Conservation (phyloP, 1,284 basidiomycete species). For the Papiliotrema flavescens region DNA sequence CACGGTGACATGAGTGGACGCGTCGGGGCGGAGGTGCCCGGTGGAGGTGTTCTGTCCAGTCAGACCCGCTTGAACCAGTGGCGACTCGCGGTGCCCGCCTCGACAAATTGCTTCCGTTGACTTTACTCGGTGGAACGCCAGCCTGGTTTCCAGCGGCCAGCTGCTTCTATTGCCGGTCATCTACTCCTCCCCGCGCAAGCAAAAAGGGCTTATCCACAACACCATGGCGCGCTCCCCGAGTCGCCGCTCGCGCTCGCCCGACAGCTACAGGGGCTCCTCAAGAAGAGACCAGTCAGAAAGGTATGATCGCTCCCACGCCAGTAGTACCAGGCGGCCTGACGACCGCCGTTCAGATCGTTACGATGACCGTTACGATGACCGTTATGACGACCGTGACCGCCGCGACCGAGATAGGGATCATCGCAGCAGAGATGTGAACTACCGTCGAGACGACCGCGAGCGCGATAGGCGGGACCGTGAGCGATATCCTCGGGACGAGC, state of each 20-base stretch:
- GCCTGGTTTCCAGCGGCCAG: too few relatives aligned
- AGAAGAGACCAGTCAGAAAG: conserved; percentile 1
- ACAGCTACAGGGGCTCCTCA: not conserved
- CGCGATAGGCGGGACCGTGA: conserved; percentile 12
- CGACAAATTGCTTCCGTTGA: too few relatives aligned
- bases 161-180: too few relatives aligned
- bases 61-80: not conserved
- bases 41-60: too few relatives aligned
- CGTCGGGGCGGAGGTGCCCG: too few relatives aligned
- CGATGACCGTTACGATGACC: conserved; percentile 5
- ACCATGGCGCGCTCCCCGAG: conserved; percentile 4
- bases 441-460: conserved; percentile 13
- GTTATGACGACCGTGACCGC: conserved; percentile 12
- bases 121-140: too few relatives aligned
- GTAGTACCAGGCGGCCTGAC: conserved; percentile 7
- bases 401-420: conserved; percentile 10
- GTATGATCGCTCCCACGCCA: conserved; percentile 6
- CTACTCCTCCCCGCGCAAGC: too few relatives aligned
- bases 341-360: conserved; percentile 10
- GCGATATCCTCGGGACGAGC: conserved; percentile 23
- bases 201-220: not conserved
- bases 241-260: not conserved
- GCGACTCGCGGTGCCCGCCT: too few relatives aligned
- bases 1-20: not conserved
- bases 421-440: conserved; percentile 14